Evolutionary conservation across 345 rosid species (phyloP).

Genomic region (Ceriops decandra): DNA sequence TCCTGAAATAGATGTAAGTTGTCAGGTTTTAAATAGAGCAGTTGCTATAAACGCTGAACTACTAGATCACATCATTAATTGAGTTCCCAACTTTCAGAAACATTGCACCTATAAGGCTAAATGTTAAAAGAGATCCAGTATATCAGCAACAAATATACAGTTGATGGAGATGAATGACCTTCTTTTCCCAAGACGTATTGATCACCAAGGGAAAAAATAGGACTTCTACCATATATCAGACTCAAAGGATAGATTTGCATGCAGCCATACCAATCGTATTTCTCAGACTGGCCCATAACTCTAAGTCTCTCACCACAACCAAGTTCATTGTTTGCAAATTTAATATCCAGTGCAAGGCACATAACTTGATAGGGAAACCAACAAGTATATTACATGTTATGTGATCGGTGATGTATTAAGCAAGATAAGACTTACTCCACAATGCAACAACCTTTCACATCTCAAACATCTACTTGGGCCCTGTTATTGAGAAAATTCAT

Average conservation of each 20-base stretch:
- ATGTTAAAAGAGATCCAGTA: not conserved
- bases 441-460: not conserved
- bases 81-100: slow-evolving; percentile 1
- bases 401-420: not conserved
- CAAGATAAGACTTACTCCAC: not conserved
- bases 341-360: not conserved
- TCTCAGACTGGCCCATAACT: too few relatives aligned
- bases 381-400: not conserved
- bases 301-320: too few relatives aligned
- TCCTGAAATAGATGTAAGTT: slow-evolving; percentile 47
- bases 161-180: not conserved
- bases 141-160: not conserved
- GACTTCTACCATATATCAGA: not conserved
- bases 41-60: not conserved
- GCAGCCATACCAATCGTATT: too few relatives aligned
- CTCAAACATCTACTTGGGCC: not conserved
- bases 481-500: not conserved
- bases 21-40: not conserved
- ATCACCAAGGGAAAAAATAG: not conserved
- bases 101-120: not conserved
- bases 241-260: not conserved
- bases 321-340: too few relatives aligned
- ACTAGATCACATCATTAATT: not conserved
- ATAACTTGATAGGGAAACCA: not conserved
- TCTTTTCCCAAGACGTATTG: not conserved